Conservation (phyloP, 805 yeast species). For the Starmerella bacillaris region DNA sequence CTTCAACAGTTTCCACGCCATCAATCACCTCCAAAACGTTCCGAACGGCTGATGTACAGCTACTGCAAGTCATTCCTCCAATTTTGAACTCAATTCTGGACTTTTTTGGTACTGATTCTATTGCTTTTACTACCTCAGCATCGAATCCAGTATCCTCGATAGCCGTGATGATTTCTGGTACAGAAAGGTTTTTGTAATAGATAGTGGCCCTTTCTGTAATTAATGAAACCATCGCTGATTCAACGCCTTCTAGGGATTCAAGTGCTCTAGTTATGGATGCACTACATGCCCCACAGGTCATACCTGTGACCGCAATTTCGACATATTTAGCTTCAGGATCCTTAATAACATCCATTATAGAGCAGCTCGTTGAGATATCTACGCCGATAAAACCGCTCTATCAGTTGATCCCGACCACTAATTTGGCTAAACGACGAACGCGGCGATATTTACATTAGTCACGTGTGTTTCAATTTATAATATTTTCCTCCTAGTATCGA, state of each 20-base stretch:
- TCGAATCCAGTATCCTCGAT: slow-evolving; percentile 71
- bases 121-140: slow-evolving; percentile 23
- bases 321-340: too few species aligned
- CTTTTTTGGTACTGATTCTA: too few species aligned
- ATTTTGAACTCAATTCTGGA: slow-evolving; percentile 20
- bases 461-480: too few species aligned
- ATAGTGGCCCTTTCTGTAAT: slow-evolving; percentile 59
- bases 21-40: slow-evolving; percentile 31
- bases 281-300: slow-evolving; percentile 86
- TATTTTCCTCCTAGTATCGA: too few species aligned
- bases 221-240: slow-evolving; percentile 44
- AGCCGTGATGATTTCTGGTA: slow-evolving; percentile 30
- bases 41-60: slow-evolving; percentile 58
- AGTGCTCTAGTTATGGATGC: slow-evolving; percentile 45
- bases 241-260: slow-evolving; percentile 33
- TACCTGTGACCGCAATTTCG: slow-evolving; percentile 37
- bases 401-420: too few species aligned
- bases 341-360: too few species aligned
- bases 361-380: too few species aligned
- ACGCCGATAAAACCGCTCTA: too few species aligned
- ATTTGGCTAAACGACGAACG: too few species aligned
- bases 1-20: slow-evolving; percentile 39
- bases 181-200: slow-evolving; percentile 27
- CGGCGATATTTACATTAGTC: too few species aligned
- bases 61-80: slow-evolving; percentile 81